These are phyloP conservation scores for Dipodascopsis tothii DNA, from an alignment of 805 yeast genomes.

Conservation along the genomic window DNA sequence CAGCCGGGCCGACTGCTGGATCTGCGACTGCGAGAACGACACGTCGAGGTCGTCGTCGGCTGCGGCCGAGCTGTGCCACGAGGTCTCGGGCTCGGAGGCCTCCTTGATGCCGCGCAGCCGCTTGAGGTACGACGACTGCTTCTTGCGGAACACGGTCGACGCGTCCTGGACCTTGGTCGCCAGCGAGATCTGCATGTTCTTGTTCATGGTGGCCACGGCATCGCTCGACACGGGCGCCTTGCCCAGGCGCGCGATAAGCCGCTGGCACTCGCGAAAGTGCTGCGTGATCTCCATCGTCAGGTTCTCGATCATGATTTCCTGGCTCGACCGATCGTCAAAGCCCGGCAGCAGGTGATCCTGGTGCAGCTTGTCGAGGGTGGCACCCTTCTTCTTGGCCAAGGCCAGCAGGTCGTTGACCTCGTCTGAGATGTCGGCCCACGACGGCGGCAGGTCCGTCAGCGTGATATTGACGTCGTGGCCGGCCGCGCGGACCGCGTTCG, in stretches of 20 bases:
- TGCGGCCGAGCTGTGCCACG: constrained; percentile 5
- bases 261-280: constrained; percentile 69
- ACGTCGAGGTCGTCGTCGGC: constrained; percentile 24
- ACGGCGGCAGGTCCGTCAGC: constrained; percentile 64
- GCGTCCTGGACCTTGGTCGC: constrained; percentile 77
- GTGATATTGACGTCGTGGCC: constrained; percentile 40
- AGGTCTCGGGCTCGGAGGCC: constrained; percentile 27
- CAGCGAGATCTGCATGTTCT: constrained; percentile 73
- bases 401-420: constrained; percentile 60
- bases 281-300: constrained; percentile 63
- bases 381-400: constrained; percentile 48
- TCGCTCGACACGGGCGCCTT: constrained; percentile 34
- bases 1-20: constrained; percentile 24
- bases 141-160: constrained; percentile 69
- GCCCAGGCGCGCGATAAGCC: constrained; percentile 61
- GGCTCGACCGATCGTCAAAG: constrained; percentile 67
- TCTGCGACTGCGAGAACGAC: constrained; percentile 27
- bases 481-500: neutral
- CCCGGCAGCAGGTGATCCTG: constrained; percentile 81
- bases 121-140: constrained; percentile 84
- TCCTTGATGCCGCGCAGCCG: constrained; percentile 61
- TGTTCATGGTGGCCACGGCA: constrained; percentile 59
- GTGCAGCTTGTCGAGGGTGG: constrained; percentile 60
- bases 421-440: constrained; percentile 63
- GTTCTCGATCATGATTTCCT: constrained; percentile 72